These are phyloP conservation scores for Tympanopsis confertula DNA, from an alignment of 2,329 filamentous ascomycete species.

Conservation along the genomic window DNA sequence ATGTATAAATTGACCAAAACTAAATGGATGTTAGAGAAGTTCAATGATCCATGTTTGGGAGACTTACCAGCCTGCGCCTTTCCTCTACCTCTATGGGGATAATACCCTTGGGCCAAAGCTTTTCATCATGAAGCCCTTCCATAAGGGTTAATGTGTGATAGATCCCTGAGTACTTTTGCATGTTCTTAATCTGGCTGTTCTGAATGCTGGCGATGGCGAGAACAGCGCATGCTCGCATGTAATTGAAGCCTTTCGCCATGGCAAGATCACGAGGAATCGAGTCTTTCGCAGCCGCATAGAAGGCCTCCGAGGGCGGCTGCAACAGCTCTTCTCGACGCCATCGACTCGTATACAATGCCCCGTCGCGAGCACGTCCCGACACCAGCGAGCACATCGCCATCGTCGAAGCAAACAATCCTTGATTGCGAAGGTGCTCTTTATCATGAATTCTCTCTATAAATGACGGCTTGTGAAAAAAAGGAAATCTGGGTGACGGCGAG, in stretches of 20 bases:
- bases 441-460: slow-evolving; percentile 24
- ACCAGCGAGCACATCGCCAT: slow-evolving; percentile 39
- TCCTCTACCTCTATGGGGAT: slow-evolving; percentile 32
- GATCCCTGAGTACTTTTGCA: slow-evolving; percentile 36
- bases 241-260: slow-evolving; percentile 20
- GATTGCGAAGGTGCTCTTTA: slow-evolving; percentile 27
- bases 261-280: slow-evolving; percentile 22
- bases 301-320: slow-evolving; percentile 24
- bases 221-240: slow-evolving; percentile 31
- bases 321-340: slow-evolving; percentile 17
- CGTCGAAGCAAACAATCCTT: slow-evolving; percentile 31
- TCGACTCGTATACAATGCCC: slow-evolving; percentile 25
- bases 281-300: slow-evolving; percentile 28
- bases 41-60: background rate
- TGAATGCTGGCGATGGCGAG: slow-evolving; percentile 38
- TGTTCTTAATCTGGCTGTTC: slow-evolving; percentile 31
- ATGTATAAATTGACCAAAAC: slow-evolving; percentile 45
- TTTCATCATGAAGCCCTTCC: slow-evolving; percentile 38
- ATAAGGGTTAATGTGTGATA: slow-evolving; percentile 36
- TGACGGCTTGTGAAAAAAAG: slow-evolving; percentile 35
- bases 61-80: slow-evolving; percentile 29
- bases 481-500: slow-evolving; percentile 19
- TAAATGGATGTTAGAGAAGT: slow-evolving; percentile 9
- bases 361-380: slow-evolving; percentile 34
- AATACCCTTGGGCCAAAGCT: slow-evolving; percentile 33